Percentiles rank a stretch among this genome's conserved stretches.
phyloP scores from a whole-genome alignment of 148 eudicot species.

The Diospyros kaki region DNA sequence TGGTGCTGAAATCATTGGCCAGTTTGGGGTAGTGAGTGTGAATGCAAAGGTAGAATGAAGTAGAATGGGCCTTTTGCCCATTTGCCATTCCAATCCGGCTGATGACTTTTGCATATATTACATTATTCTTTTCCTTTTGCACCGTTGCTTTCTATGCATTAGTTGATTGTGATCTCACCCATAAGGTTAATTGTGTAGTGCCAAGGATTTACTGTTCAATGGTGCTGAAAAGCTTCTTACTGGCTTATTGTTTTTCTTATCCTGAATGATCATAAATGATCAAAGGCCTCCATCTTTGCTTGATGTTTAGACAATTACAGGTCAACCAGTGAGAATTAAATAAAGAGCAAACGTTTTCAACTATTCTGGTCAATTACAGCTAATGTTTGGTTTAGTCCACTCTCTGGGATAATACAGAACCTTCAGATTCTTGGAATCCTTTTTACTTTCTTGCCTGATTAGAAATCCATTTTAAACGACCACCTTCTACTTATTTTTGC shows the following conservation, averaged over 20 bases:
- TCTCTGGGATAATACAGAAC: too few relatives aligned
- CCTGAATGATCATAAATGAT: not conserved
- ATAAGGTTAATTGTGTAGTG: not conserved
- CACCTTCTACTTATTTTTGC: not conserved
- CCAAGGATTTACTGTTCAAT: not conserved
- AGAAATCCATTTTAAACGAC: not conserved
- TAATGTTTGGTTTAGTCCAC: too few relatives aligned
- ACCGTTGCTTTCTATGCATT: not conserved
- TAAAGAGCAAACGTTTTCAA: not conserved
- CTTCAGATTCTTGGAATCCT: too few relatives aligned
- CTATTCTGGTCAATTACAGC: not conserved
- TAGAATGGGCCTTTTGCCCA: too few relatives aligned
- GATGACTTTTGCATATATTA: too few relatives aligned
- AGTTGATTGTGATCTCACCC: not conserved
- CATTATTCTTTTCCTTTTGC: too few relatives aligned
- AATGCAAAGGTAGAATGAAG: too few relatives aligned
- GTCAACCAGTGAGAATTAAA: not conserved
- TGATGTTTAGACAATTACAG: not conserved
- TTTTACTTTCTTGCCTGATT: not conserved
- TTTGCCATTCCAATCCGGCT: too few relatives aligned
- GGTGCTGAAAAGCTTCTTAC: not conserved
- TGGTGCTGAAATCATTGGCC: too few relatives aligned
- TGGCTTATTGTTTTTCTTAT: not conserved
- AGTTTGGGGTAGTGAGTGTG: too few relatives aligned
- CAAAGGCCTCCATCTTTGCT: not conserved